phyloP scores from a whole-genome alignment of 164 flowering plant genomes.

The Berberis vulgaris region DNA sequence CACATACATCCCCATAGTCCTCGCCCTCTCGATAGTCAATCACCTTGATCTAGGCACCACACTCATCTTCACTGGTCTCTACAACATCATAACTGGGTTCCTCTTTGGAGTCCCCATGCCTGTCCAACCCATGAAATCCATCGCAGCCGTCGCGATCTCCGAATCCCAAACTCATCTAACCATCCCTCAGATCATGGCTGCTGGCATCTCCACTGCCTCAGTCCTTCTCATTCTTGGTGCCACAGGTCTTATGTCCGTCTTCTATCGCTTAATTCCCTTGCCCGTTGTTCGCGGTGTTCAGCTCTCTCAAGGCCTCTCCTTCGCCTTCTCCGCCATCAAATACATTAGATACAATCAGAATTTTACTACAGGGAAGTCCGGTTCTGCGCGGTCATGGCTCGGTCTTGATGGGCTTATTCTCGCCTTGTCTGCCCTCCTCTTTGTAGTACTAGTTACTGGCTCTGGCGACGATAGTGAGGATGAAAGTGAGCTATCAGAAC shows the following conservation, averaged over 20 bases:
- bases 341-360: constrained; percentile 3
- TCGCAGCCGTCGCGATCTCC: constrained; percentile 1
- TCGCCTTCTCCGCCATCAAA: constrained; percentile 1
- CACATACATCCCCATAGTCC: constrained; percentile 2
- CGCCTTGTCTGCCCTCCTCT: neutral
- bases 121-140: constrained; percentile 3
- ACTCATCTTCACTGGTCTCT: neutral
- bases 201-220: constrained; percentile 1
- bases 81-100: constrained; percentile 1
- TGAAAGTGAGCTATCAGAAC: neutral
- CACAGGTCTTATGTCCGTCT: constrained; percentile 2
- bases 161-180: constrained; percentile 3
- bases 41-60: constrained; percentile 4
- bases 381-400: neutral
- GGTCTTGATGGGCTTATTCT: constrained; percentile 3
- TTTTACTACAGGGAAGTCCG: constrained; percentile 2
- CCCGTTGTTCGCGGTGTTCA: constrained; percentile 7
- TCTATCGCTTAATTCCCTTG: neutral
- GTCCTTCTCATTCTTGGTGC: neutral
- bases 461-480: constrained; percentile 1
- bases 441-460: constrained; percentile 3
- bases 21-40: neutral
- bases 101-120: constrained; percentile 3
- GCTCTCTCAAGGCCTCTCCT: neutral
- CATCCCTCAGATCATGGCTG: constrained; percentile 1